Evolutionary conservation across 2,329 filamentous ascomycete genomes (phyloP).

Genomic region (Tetracladium maxilliforme): DNA sequence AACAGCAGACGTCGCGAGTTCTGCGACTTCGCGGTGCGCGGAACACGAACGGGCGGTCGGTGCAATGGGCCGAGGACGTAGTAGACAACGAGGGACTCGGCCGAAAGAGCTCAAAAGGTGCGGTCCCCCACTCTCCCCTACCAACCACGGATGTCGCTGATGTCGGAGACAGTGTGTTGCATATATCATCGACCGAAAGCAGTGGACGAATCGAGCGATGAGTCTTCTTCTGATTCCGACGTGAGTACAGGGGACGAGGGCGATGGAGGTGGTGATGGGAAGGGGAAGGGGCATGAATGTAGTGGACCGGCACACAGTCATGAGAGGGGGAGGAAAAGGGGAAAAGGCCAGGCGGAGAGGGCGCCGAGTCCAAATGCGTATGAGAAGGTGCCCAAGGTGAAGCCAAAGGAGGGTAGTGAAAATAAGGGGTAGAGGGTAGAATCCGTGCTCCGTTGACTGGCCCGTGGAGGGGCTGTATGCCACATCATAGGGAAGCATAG

Average conservation of each 20-base stretch:
- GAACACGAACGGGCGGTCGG: conserved; percentile 30
- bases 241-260: conserved; percentile 26
- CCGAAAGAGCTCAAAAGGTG: conserved; percentile 89
- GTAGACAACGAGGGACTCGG: conserved; percentile 92
- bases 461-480: no score
- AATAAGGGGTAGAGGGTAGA: no score
- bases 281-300: conserved; percentile 17
- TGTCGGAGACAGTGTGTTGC: conserved; percentile 63
- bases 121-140: conserved; percentile 5
- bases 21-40: neutral
- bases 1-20: no score
- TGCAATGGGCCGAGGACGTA: conserved; percentile 87
- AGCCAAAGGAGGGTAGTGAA: conserved; percentile 16
- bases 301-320: no score
- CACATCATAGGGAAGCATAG: no score
- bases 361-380: conserved; percentile 68
- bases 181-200: conserved; percentile 84
- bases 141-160: conserved; percentile 1
- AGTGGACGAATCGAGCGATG: conserved; percentile 69
- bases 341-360: conserved; percentile 22
- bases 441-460: no score
- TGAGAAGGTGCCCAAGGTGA: conserved; percentile 56
- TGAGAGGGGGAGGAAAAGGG: conserved; percentile 20
- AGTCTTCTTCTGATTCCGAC: conserved; percentile 41
- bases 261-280: conserved; percentile 20